phyloP scores from a whole-genome alignment of 73 alveolate species.

The Vitrella brassicaformis region DNA sequence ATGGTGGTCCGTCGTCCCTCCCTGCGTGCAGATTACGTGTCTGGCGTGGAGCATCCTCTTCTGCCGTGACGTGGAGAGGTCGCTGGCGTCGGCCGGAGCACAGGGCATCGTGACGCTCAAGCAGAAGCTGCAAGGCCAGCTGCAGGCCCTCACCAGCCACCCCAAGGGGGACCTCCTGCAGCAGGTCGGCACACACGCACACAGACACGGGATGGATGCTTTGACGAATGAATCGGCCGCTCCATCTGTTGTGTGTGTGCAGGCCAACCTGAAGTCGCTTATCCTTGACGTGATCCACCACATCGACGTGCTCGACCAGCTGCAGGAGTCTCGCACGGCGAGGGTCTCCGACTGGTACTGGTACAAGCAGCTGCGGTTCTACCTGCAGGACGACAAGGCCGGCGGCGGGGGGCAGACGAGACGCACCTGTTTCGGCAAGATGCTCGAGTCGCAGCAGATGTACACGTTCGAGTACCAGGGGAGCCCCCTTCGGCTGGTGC shows the following conservation, averaged over 20 bases:
- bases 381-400: neutral
- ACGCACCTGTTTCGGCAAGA: constrained; percentile 22
- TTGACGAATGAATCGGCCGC: no score
- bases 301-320: constrained; percentile 81
- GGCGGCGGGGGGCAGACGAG: neutral
- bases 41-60: constrained; percentile 88
- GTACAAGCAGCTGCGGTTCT: neutral
- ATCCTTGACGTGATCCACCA: constrained; percentile 96
- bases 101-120: no score
- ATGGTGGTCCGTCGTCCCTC: no score
- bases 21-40: no score
- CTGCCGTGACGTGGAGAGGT: constrained; percentile 65
- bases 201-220: no score
- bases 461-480: constrained; percentile 99
- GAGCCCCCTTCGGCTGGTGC: constrained; percentile 97
- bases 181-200: no score
- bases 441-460: constrained; percentile 34
- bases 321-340: constrained; percentile 48
- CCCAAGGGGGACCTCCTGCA: constrained; percentile 61
- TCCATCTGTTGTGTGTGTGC: constrained; percentile 51
- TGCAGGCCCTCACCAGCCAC: constrained; percentile 46
- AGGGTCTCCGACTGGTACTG: neutral
- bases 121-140: constrained; percentile 44
- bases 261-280: constrained; percentile 84
- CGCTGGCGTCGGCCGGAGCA: no score